Percentiles rank a stretch among this genome's conserved stretches.
Conservation (phyloP, 129 eudicot species). For the Mikania micrantha region DNA sequence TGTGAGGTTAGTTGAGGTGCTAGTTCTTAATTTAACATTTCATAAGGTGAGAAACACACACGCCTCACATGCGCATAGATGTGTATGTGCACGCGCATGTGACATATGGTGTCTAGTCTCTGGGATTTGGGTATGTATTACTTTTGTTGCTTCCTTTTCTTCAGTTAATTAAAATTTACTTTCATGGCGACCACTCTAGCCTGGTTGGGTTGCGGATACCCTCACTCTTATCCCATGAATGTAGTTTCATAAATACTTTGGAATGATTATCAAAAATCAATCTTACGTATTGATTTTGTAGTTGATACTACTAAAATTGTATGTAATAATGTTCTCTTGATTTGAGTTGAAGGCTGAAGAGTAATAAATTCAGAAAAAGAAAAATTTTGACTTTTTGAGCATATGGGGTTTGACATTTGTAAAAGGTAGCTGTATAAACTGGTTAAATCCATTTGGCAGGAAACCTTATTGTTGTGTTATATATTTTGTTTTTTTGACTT, state of each 20-base stretch:
- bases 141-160: neutral
- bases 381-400: neutral
- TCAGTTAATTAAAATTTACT: neutral
- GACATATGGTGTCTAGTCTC: neutral
- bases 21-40: neutral
- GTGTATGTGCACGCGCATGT: neutral
- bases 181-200: neutral
- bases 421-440: neutral
- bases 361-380: neutral
- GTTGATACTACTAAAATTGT: neutral
- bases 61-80: neutral
- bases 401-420: neutral
- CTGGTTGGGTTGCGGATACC: neutral
- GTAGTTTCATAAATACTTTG: neutral
- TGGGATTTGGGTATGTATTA: neutral
- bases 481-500: neutral
- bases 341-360: neutral
- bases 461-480: neutral
- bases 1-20: constrained; percentile 58
- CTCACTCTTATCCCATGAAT: neutral
- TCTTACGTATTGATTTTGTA: neutral
- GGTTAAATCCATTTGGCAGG: neutral
- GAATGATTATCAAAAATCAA: neutral
- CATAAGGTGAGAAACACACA: neutral
- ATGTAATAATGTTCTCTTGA: neutral